Evolutionary conservation across 116 monocot genomes (phyloP).

Genomic region (Thalassia testudinum): DNA sequence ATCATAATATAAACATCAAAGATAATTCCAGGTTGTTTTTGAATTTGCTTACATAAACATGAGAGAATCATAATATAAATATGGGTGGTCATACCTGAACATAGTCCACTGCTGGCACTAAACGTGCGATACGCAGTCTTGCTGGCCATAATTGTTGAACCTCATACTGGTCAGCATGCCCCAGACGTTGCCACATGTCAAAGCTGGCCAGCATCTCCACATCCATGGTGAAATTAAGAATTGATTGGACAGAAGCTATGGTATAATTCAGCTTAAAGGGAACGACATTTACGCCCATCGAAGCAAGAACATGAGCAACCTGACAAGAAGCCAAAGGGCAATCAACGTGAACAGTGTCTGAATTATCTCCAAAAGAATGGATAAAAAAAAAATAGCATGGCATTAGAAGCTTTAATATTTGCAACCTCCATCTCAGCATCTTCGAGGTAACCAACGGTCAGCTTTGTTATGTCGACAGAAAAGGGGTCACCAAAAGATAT

Average conservation of each 20-base stretch:
- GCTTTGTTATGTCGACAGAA: slow-evolving; percentile 65
- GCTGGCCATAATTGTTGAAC: slow-evolving; percentile 90
- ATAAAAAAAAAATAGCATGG: no score
- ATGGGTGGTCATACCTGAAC: slow-evolving; percentile 71
- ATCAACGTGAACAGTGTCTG: no score
- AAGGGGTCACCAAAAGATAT: slow-evolving; percentile 60
- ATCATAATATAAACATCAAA: no score
- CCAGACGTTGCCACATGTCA: slow-evolving; percentile 67
- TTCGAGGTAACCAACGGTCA: slow-evolving; percentile 75
- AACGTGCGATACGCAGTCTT: slow-evolving; percentile 65
- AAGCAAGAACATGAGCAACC: slow-evolving; percentile 54
- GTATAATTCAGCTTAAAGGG: slow-evolving; percentile 82
- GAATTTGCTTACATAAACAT: no score
- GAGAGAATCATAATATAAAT: no score
- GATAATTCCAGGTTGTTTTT: no score
- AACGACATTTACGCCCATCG: slow-evolving; percentile 58
- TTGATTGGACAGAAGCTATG: slow-evolving; percentile 50
- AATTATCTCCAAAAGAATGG: neutral
- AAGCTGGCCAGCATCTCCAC: slow-evolving; percentile 80
- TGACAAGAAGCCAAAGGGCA: slow-evolving; percentile 8
- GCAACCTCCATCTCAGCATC: slow-evolving; percentile 85
- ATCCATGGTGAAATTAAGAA: slow-evolving; percentile 90
- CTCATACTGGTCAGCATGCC: slow-evolving; percentile 54
- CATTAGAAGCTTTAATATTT: neutral
- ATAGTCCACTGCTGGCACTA: slow-evolving; percentile 88